Percentiles rank a stretch among this genome's conserved stretches.
Conservation (phyloP, 2,329 filamentous ascomycete species). For the Aspergillus fructus region DNA sequence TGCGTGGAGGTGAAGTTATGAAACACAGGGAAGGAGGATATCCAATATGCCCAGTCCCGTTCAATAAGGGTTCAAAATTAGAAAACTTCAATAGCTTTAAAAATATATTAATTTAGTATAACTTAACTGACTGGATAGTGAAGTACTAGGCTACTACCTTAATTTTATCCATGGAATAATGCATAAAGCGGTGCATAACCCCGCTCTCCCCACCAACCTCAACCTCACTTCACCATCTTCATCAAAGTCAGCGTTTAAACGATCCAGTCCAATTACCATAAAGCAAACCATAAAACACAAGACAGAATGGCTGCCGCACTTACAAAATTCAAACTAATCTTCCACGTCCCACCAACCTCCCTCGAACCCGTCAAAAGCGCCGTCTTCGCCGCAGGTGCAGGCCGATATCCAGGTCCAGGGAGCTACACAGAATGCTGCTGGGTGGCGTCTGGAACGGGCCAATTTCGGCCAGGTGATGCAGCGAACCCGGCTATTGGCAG, state of each 20-base stretch:
- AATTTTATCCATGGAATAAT: neutral
- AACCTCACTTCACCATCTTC: neutral
- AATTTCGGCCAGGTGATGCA: conserved; percentile 14
- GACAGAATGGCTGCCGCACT: neutral
- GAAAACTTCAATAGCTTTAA: too few species aligned
- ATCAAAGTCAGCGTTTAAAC: too few species aligned
- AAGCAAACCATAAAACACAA: too few species aligned
- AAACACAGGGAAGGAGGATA: too few species aligned
- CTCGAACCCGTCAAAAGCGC: conserved; percentile 16
- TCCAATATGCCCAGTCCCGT: too few species aligned
- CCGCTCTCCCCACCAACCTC: neutral
- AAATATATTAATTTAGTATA: too few species aligned
- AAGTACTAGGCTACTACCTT: too few species aligned
- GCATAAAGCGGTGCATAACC: neutral
- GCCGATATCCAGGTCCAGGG: conserved; percentile 16
- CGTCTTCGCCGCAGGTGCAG: conserved; percentile 18
- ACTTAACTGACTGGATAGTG: too few species aligned
- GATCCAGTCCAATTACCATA: too few species aligned
- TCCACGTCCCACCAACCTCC: conserved; percentile 13
- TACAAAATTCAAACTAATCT: conserved; percentile 13
- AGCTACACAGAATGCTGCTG: conserved; percentile 20
- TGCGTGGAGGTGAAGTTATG: too few species aligned
- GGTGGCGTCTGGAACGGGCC: conserved; percentile 11
- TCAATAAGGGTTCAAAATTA: too few species aligned
- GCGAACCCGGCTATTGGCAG: conserved; percentile 15